Evolutionary conservation across 1,139 yeast species (phyloP).

Genomic region (Pichia sorboxylosa): DNA sequence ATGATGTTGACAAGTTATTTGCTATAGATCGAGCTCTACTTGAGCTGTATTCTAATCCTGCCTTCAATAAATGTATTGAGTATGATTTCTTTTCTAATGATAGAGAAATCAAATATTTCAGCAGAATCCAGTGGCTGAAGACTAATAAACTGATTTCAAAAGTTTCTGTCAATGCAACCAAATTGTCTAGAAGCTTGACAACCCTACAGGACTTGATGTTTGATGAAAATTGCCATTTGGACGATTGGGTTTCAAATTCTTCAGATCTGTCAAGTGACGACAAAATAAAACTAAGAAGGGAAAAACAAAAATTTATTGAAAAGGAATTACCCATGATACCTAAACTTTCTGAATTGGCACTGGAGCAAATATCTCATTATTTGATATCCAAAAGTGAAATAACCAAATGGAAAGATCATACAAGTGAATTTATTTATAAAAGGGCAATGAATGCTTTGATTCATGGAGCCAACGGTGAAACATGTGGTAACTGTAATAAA

Average conservation of each 20-base stretch:
- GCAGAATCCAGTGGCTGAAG: constrained; percentile 20
- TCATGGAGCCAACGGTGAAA: constrained; percentile 33
- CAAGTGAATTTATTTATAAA: constrained; percentile 28
- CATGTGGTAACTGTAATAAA: constrained; percentile 38
- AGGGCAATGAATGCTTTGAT: constrained; percentile 34
- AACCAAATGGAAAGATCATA: constrained; percentile 30
- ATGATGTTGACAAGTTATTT: constrained; percentile 5
- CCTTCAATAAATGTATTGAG: constrained; percentile 4
- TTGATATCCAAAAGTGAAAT: constrained; percentile 35
- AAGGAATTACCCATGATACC: constrained; percentile 22
- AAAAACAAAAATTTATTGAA: constrained; percentile 6
- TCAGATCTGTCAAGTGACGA: constrained; percentile 5
- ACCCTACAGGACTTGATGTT: constrained; percentile 17
- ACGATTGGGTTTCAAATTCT: constrained; percentile 9
- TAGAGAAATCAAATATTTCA: constrained; percentile 15
- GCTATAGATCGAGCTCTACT: constrained; percentile 9
- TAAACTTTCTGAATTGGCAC: constrained; percentile 31
- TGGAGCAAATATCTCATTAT: constrained; percentile 35
- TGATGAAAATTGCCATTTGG: constrained; percentile 8
- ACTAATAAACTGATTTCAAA: constrained; percentile 15
- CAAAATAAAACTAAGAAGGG: constrained; percentile 3
- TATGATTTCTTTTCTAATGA: constrained; percentile 1
- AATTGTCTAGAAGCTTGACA: constrained; percentile 20
- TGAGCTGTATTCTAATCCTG: constrained; percentile 3
- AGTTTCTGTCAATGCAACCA: constrained; percentile 15